Evolutionary conservation across 495 filamentous ascomycete genomes (phyloP).

Genomic region (Penicillium canescens): DNA sequence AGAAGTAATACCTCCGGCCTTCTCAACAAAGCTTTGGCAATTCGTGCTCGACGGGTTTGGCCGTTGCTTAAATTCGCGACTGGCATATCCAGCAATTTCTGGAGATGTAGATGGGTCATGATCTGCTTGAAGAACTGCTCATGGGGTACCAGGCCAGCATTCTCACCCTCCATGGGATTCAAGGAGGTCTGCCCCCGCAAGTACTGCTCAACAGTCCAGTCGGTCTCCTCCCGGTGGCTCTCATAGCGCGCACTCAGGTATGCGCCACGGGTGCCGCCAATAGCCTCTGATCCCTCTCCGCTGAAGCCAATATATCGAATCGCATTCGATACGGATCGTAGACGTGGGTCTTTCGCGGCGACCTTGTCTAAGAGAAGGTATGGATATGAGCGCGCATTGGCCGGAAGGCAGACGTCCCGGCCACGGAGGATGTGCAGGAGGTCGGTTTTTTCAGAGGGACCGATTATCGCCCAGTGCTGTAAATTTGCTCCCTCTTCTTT

Average conservation of each 20-base stretch:
- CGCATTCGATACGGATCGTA: slow-evolving; percentile 60
- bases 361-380: slow-evolving; percentile 68
- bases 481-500: slow-evolving; percentile 5
- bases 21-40: slow-evolving; percentile 79
- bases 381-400: slow-evolving; percentile 70
- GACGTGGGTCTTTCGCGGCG: slow-evolving; percentile 47
- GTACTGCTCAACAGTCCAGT: slow-evolving; percentile 80
- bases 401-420: slow-evolving; percentile 69
- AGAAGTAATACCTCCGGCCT: slow-evolving; percentile 80
- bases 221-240: slow-evolving; percentile 78
- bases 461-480: slow-evolving; percentile 75
- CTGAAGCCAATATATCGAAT: slow-evolving; percentile 83
- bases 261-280: slow-evolving; percentile 62
- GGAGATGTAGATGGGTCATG: slow-evolving; percentile 63
- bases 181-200: slow-evolving; percentile 74
- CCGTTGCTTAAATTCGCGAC: slow-evolving; percentile 91
- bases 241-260: slow-evolving; percentile 95
- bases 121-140: slow-evolving; percentile 55
- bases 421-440: slow-evolving; percentile 76
- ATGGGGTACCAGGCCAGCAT: slow-evolving; percentile 45
- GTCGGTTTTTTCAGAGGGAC: slow-evolving; percentile 69
- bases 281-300: slow-evolving; percentile 56
- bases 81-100: slow-evolving; percentile 69
- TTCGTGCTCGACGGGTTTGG: slow-evolving; percentile 81
- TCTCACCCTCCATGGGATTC: slow-evolving; percentile 62